Evolutionary conservation across 2,329 filamentous ascomycete genomes (phyloP), one percentile per base, ranked within the genome.

Genomic region (Xylariaceae sp.): DNA sequence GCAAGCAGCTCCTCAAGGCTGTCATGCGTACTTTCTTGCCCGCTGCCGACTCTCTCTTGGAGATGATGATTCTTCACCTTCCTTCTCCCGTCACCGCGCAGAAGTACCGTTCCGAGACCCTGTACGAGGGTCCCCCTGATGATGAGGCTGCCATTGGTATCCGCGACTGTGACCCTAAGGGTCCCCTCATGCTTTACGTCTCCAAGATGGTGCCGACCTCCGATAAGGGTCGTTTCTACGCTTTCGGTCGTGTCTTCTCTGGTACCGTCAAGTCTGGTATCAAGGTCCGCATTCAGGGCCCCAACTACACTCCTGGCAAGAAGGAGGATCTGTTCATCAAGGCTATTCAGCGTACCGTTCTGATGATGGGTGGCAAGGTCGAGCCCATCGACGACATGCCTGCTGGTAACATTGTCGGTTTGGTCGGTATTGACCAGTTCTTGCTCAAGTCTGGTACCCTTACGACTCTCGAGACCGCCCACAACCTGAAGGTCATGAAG

Each of bases 401-500:
- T 68, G 93, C 94, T 66, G 94, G 94, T 86, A 99, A 99, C 89
- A 97, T 99, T 83, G 88, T 97, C 70, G 94, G 94, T 84, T 85
- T 99, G 70, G 94, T 99, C 73, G 94, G 94, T 87, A 90, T 99
- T 68, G 94, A 99, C 76, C 94, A 99, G 86, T 99, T 97, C 90
- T 83, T 99, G 83, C 91, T 99, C 83, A 99, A 99, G 88, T 97
- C 94, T 75, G 94, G 94, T 88, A 99, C 94, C 71, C 89, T 99
- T 69, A 96, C 92, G 78, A 97, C 93, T 74, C 87, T 83, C 73
- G 94, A 99, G 66, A 95, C 90, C 63, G 93, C 94, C 74, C 94
- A 99, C 88, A 99, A 99, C 88, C 81, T 99, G 71, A 97, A 97
- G 88, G 94, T 99, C 80, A 99, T 99, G 94, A 97, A 97, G 84